Percentiles rank a stretch among this genome's conserved stretches.
phyloP scores from a whole-genome alignment of 1,284 basidiomycete genomes.

The Cutaneotrichosporon cutaneum region DNA sequence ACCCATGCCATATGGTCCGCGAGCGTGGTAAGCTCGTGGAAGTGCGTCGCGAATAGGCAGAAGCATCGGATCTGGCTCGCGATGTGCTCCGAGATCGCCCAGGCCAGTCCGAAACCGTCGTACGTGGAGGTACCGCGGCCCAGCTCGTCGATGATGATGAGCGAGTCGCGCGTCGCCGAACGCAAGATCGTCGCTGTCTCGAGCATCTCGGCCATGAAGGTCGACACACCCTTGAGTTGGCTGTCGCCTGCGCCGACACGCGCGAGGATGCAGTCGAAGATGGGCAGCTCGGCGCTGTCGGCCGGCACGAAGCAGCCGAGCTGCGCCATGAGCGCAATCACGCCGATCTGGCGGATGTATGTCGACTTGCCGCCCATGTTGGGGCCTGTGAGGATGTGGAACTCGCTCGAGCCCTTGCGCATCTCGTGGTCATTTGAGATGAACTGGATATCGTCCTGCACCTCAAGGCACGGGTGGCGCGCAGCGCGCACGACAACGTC shows the following conservation, averaged over 20 bases:
- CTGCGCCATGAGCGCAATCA: constrained; percentile 93
- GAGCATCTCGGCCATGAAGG: constrained; percentile 99
- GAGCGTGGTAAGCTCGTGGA: constrained; percentile 92
- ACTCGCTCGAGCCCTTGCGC: constrained; percentile 51
- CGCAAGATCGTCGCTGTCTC: constrained; percentile 89
- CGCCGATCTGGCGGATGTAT: constrained; percentile 86
- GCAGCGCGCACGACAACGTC: constrained; percentile 75
- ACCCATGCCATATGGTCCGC: constrained; percentile 83
- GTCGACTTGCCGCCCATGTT: constrained; percentile 97
- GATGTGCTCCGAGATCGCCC: constrained; percentile 99
- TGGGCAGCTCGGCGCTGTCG: constrained; percentile 75
- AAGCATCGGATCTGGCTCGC: constrained; percentile 87
- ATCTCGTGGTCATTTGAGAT: constrained; percentile 77
- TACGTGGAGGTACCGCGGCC: constrained; percentile 98
- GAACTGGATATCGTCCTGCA: constrained; percentile 92
- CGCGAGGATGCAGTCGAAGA: constrained; percentile 95
- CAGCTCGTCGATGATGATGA: constrained; percentile 98
- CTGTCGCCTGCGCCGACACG: constrained; percentile 97
- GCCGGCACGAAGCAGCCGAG: constrained; percentile 94
- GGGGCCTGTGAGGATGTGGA: constrained; percentile 66
- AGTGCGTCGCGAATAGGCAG: constrained; percentile 96
- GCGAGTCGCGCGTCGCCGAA: constrained; percentile 86
- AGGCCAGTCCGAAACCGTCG: constrained; percentile 97
- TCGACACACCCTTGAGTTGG: constrained; percentile 95
- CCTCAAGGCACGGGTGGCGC: constrained; percentile 93